Percentiles rank a stretch among this genome's conserved stretches.
Evolutionary conservation across 1,284 basidiomycete genomes (phyloP).

Genomic region (Phellinidium pouzarii): DNA sequence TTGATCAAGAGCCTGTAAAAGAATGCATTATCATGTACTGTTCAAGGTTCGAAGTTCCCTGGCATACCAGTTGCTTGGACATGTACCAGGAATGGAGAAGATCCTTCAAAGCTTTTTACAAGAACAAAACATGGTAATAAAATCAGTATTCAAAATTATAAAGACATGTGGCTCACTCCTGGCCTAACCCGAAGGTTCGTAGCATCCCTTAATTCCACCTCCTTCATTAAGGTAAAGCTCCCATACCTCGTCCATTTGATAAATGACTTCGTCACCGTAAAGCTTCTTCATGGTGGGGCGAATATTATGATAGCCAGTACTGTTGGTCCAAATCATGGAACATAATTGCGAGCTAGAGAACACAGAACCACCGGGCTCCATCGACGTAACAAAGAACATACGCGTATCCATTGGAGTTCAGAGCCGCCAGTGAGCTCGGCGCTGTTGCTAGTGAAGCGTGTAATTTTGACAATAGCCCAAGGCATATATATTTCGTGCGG

Average conservation of each 20-base stretch:
- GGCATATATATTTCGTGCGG: too few species aligned
- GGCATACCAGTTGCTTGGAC: constrained; percentile 29
- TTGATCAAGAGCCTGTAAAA: not conserved
- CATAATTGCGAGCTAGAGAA: too few species aligned
- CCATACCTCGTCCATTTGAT: constrained; percentile 22
- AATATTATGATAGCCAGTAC: constrained; percentile 13
- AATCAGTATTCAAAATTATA: not conserved
- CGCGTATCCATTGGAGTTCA: too few species aligned
- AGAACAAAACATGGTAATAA: constrained; percentile 24
- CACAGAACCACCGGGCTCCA: too few species aligned
- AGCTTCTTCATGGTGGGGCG: constrained; percentile 14
- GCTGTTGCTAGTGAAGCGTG: too few species aligned
- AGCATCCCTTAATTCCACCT: constrained; percentile 24
- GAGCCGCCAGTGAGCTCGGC: too few species aligned
- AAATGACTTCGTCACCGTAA: constrained; percentile 25
- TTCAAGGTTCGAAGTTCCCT: too few species aligned
- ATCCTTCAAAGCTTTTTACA: constrained; percentile 32
- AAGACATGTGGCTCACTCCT: constrained; percentile 20
- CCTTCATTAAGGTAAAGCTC: constrained; percentile 25
- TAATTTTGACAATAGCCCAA: too few species aligned
- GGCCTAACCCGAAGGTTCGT: constrained; percentile 31
- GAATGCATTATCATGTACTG: too few species aligned
- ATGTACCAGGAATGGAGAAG: constrained; percentile 28
- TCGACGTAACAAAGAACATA: too few species aligned
- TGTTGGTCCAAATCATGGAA: too few species aligned